Evolutionary conservation across 2,329 filamentous ascomycete species (phyloP), one percentile per base, ranked within the genome.

Genomic region (Colletotrichum tamarilloi): DNA sequence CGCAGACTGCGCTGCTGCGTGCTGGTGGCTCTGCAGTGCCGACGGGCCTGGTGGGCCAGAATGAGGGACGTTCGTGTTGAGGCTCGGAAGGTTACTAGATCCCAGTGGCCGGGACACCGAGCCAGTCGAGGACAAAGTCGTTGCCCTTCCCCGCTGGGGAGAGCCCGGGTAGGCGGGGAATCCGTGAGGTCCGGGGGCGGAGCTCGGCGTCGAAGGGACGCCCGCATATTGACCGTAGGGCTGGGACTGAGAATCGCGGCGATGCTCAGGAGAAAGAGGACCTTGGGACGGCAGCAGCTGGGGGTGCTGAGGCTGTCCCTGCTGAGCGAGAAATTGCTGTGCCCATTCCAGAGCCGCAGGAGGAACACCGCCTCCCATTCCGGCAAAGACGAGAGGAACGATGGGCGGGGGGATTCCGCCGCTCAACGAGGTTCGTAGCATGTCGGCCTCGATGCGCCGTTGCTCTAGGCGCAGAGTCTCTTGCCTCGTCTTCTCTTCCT

Each of bases 331-430:
- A 77, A 89, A 91, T 77, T 93, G 91, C 78, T 94, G 92, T 14
- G 90, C 89, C 88, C 89, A 92, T 79, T 94, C 92, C 66, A 93
- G 77, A 4, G 90, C 89, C 38, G 88, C 86, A 75, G 89, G 90
- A 24, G 91, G 86, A 67, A 86, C 85, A 46, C 90, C 91, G 52
- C 91, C 92, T 58, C 89, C 89, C 87, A 94, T 92, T 56, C 92
- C 92, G 14, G 92, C 90, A 81, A 95, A 95, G 28, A 95, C 91
- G 72, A 94, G 84, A 7, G 93, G 93, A 30, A 95, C 88, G 87
- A 95, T 90, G 46, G 92, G 88, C 14, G 93, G 92, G 11, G 93
- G 93, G 63, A 95, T 90, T 12, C 93, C 93, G 49, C 91, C 90
- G 67, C 88, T 86, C 66, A 95, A 81, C 2, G 92, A 93, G 26